A percentile compares a stretch with the other conserved stretches of the same genome.
Conservation (phyloP, 192 early-diverging fungal species). For the Coemansia sp. region DNA sequence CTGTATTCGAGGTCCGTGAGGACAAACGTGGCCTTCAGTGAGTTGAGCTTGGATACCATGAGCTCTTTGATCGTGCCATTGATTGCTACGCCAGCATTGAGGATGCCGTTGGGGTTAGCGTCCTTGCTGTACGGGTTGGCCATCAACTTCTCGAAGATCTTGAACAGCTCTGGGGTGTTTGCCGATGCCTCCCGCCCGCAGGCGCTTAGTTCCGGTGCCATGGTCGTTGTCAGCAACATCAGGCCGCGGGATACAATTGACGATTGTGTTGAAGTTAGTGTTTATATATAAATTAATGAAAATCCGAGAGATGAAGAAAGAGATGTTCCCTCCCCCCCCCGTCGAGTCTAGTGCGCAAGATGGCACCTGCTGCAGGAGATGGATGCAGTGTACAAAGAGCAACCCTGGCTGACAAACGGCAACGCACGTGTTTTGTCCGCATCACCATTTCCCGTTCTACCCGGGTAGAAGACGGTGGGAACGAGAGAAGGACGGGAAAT, state of each 20-base stretch:
- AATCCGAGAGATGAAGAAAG: no score
- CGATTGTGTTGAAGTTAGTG: not conserved
- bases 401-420: no score
- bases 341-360: no score
- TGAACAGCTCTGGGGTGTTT: constrained; percentile 31
- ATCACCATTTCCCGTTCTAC: no score
- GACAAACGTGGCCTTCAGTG: constrained; percentile 19
- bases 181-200: constrained; percentile 23
- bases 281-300: no score
- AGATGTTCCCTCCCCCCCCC: no score
- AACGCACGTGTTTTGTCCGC: no score
- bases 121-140: constrained; percentile 44
- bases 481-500: no score
- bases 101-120: constrained; percentile 66
- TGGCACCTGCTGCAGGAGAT: no score
- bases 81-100: constrained; percentile 81
- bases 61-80: constrained; percentile 64
- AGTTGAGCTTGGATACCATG: constrained; percentile 57
- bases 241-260: no score
- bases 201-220: constrained; percentile 28
- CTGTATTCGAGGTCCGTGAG: constrained; percentile 48
- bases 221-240: constrained; percentile 11
- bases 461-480: no score
- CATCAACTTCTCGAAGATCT: constrained; percentile 18
- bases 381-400: no score